phyloP scores from a whole-genome alignment of 1,139 yeast genomes.

The Hyphopichia wangnamkhiaoensis region DNA sequence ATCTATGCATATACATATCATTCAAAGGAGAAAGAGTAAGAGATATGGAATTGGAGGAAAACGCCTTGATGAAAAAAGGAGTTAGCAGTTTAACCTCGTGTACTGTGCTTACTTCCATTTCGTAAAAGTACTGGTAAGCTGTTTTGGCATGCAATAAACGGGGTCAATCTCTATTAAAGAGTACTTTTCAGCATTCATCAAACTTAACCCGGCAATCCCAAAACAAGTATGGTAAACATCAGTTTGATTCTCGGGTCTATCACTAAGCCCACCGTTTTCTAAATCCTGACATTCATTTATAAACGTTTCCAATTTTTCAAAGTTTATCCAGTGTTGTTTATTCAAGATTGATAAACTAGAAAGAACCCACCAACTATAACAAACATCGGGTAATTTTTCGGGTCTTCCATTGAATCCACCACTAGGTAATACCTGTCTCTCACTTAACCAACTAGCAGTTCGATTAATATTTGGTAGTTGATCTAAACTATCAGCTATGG shows the following conservation, averaged over 20 bases:
- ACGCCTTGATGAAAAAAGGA: too few species aligned
- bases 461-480: conserved; percentile 48
- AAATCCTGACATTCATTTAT: conserved; percentile 79
- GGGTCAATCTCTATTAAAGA: conserved; percentile 71
- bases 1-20: too few species aligned
- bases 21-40: too few species aligned
- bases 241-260: conserved; percentile 85
- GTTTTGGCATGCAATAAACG: conserved; percentile 75
- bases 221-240: conserved; percentile 93
- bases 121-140: conserved; percentile 46
- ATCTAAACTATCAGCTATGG: conserved; percentile 64
- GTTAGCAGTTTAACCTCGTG: too few species aligned
- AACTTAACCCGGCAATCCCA: conserved; percentile 83
- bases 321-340: conserved; percentile 74
- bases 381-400: conserved; percentile 92
- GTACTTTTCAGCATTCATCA: conserved; percentile 58
- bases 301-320: conserved; percentile 57
- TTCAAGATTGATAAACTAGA: conserved; percentile 73
- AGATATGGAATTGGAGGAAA: too few species aligned
- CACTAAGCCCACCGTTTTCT: conserved; percentile 85
- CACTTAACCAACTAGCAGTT: conserved; percentile 76
- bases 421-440: conserved; percentile 73
- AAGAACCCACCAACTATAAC: conserved; percentile 98
- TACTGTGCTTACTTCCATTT: conserved; percentile 40
- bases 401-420: conserved; percentile 98